Evolutionary conservation across 352 stramenopile species (phyloP).

Genomic region (Saprolegnia parasitica): DNA sequence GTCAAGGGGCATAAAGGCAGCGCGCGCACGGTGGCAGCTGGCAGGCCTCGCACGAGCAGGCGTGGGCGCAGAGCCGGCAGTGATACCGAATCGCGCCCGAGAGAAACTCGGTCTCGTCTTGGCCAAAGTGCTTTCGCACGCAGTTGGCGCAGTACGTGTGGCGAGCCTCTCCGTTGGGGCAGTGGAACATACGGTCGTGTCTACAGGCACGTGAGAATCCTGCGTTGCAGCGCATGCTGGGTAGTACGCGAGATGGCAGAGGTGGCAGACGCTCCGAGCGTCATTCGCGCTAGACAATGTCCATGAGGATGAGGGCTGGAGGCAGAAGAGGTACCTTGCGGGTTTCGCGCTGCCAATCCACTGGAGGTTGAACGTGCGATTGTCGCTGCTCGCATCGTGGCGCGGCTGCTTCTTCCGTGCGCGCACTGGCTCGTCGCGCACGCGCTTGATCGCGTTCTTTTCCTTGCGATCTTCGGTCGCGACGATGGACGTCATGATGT

Average conservation of each 20-base stretch:
- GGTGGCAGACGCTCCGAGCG: slow-evolving; percentile 8
- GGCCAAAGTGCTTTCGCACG: slow-evolving; percentile 8
- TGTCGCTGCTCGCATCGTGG: background rate
- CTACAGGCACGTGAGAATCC: slow-evolving; percentile 1
- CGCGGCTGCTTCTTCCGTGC: background rate
- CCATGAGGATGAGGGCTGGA: background rate
- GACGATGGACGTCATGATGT: background rate
- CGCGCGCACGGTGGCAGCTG: background rate
- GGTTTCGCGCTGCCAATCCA: slow-evolving; percentile 4
- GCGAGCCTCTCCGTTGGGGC: slow-evolving; percentile 7
- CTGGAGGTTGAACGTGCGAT: slow-evolving; percentile 15
- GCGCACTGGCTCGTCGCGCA: background rate
- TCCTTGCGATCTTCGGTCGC: background rate
- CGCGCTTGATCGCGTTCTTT: background rate
- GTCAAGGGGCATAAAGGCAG: background rate
- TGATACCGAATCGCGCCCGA: slow-evolving; percentile 4
- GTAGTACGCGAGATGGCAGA: slow-evolving; percentile 18
- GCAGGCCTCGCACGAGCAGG: slow-evolving; percentile 2
- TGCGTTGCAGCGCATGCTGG: no score
- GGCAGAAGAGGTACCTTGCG: background rate
- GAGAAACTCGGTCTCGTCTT: slow-evolving; percentile 3
- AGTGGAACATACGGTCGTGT: slow-evolving; percentile 20
- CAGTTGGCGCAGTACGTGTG: slow-evolving; percentile 9
- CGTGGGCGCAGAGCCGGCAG: slow-evolving; percentile 19
- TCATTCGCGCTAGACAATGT: background rate